These are phyloP conservation scores for Yamadazyma dushanensis DNA, from an alignment of 1,139 yeast genomes.

Conservation along the genomic window DNA sequence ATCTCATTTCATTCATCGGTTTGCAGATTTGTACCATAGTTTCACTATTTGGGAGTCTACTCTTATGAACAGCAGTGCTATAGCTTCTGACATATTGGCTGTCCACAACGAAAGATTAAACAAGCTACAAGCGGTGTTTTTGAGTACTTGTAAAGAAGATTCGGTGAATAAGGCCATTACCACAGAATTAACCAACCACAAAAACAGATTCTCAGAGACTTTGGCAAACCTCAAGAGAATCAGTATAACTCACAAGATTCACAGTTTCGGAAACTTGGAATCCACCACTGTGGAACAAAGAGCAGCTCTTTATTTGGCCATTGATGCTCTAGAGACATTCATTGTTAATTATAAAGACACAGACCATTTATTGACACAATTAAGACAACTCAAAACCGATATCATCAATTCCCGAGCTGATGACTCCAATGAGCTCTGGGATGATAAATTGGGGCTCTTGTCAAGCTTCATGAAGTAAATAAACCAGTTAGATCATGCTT, in stretches of 20 bases:
- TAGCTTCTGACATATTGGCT: conserved; percentile 5
- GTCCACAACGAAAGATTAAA: conserved; percentile 5
- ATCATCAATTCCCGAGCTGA: conserved; percentile 2
- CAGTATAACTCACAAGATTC: conserved; percentile 9
- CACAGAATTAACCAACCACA: conserved; percentile 2
- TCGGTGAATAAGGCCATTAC: conserved; percentile 4
- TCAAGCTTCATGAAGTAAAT: conserved; percentile 5
- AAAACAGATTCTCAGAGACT: conserved; percentile 3
- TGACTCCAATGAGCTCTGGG: conserved; percentile 6
- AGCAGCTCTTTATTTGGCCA: conserved; percentile 8
- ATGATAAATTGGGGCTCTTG: conserved; percentile 9
- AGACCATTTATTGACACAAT: neutral
- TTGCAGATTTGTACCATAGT: conserved; percentile 25
- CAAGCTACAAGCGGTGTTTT: conserved; percentile 8
- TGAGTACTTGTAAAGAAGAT: conserved; percentile 7
- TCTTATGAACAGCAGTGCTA: conserved; percentile 9
- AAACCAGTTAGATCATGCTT: too few species aligned
- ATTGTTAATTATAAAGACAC: neutral
- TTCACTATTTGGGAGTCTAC: conserved; percentile 45
- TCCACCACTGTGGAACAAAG: conserved; percentile 4
- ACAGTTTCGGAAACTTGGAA: conserved; percentile 1
- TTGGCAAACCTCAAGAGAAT: conserved; percentile 8
- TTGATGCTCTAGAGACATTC: conserved; percentile 8
- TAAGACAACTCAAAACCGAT: conserved; percentile 4
- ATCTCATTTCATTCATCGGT: conserved; percentile 22